phyloP scores from a whole-genome alignment of 176 grass and related monocot genomes.

The Olyra latifolia region DNA sequence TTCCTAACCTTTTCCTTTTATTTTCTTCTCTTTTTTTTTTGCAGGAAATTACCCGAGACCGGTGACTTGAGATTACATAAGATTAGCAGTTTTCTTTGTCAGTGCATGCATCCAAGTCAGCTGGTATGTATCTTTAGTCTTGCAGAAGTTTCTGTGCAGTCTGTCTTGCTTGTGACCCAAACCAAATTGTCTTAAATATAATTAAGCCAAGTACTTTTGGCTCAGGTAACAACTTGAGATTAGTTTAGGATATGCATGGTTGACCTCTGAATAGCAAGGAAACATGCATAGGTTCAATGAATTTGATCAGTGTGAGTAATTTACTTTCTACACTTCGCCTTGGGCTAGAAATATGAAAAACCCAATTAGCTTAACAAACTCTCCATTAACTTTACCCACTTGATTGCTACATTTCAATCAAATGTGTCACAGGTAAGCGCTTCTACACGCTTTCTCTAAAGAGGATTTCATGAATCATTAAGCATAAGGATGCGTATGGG shows the following conservation, averaged over 20 bases:
- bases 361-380: neutral
- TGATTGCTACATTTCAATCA: neutral
- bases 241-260: slow-evolving; percentile 12
- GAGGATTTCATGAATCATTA: neutral
- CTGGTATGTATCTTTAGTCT: slow-evolving; percentile 14
- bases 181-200: neutral
- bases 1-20: too few relatives aligned
- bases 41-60: neutral
- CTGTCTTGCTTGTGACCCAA: neutral
- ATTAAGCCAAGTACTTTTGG: slow-evolving; percentile 5
- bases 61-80: neutral
- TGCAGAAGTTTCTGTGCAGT: neutral
- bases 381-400: neutral
- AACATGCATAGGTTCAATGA: slow-evolving; percentile 6
- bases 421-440: neutral
- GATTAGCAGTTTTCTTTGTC: slow-evolving; percentile 20
- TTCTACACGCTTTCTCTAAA: neutral
- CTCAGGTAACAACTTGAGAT: slow-evolving; percentile 14
- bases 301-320: neutral
- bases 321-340: neutral
- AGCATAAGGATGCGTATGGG: neutral
- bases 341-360: neutral
- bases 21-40: neutral
- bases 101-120: slow-evolving; percentile 20
- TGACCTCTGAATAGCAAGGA: neutral